A percentile compares a stretch with the other conserved stretches of the same genome.
phyloP scores from a whole-genome alignment of 495 filamentous ascomycete species.

The Aspergillus baeticus region DNA sequence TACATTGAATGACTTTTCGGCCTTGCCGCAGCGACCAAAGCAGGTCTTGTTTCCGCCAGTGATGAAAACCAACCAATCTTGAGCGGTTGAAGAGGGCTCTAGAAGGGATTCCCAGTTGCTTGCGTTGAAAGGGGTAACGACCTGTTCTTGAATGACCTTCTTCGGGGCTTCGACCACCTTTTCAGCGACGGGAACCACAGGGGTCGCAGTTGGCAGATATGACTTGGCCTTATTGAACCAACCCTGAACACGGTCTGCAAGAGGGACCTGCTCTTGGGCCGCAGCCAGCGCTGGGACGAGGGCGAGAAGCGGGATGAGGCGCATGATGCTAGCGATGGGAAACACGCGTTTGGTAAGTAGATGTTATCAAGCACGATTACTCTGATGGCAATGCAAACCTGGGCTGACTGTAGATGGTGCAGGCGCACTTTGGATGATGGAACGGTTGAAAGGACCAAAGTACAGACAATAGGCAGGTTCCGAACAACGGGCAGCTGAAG shows the following conservation, averaged over 20 bases:
- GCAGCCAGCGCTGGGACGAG: slow-evolving; percentile 69
- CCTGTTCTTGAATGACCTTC: slow-evolving; percentile 52
- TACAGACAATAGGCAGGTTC: slow-evolving; percentile 28
- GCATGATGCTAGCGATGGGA: slow-evolving; percentile 52
- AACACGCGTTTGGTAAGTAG: slow-evolving; percentile 15
- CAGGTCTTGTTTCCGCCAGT: slow-evolving; percentile 89
- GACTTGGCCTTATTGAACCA: slow-evolving; percentile 62
- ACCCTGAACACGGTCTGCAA: slow-evolving; percentile 65
- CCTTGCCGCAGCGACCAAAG: slow-evolving; percentile 59
- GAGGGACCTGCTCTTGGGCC: slow-evolving; percentile 72
- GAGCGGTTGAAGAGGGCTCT: slow-evolving; percentile 59
- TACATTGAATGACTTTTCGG: slow-evolving; percentile 58
- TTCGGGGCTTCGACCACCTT: slow-evolving; percentile 53
- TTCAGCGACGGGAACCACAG: slow-evolving; percentile 46
- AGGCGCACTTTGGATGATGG: slow-evolving; percentile 22
- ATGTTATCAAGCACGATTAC: neutral
- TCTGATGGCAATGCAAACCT: slow-evolving; percentile 21
- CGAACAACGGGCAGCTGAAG: slow-evolving; percentile 21
- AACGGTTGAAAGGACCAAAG: slow-evolving; percentile 21
- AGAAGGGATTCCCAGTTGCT: slow-evolving; percentile 72
- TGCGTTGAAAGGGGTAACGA: slow-evolving; percentile 61
- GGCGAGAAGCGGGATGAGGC: slow-evolving; percentile 60
- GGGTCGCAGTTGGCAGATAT: slow-evolving; percentile 56
- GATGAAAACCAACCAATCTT: slow-evolving; percentile 80
- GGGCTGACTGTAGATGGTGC: slow-evolving; percentile 12